Percentiles rank a stretch among this genome's conserved stretches.
phyloP scores from a whole-genome alignment of 768 basidiomycete genomes.

The Boletus reticulatus region DNA sequence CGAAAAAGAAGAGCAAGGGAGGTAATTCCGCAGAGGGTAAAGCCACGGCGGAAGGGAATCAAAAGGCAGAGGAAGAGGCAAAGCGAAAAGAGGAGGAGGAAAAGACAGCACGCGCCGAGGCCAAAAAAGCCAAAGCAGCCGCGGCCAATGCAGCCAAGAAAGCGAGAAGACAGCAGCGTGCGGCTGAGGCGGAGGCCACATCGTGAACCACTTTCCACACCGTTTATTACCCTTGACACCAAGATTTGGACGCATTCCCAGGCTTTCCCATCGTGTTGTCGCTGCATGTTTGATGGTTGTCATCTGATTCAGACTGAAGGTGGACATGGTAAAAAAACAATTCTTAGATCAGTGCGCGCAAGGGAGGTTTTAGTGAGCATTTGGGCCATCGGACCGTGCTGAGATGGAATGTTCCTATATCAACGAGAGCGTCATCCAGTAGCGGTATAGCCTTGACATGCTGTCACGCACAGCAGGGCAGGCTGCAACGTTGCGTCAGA shows the following conservation, averaged over 20 bases:
- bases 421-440: conserved; percentile 15
- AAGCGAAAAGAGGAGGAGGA: conserved; percentile 82
- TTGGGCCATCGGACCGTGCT: neutral
- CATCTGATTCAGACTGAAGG: conserved; percentile 3
- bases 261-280: conserved; percentile 3
- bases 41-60: conserved; percentile 53
- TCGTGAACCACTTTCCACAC: conserved; percentile 4
- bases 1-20: conserved; percentile 72
- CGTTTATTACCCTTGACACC: conserved; percentile 1
- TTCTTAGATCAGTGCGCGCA: conserved; percentile 1
- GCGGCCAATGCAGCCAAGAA: conserved; percentile 92
- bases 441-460: conserved; percentile 23
- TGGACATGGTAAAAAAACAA: conserved; percentile 1
- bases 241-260: too few species aligned
- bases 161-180: conserved; percentile 65
- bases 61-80: conserved; percentile 69
- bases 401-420: conserved; percentile 10
- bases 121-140: conserved; percentile 81
- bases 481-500: conserved; percentile 17
- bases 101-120: conserved; percentile 67
- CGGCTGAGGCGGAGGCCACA: conserved; percentile 36
- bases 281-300: conserved; percentile 2
- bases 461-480: conserved; percentile 23
- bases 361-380: too few species aligned
- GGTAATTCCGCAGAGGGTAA: conserved; percentile 44